A percentile compares a stretch with the other conserved stretches of the same genome.
Conservation (phyloP, 176 grass and related monocot genomes). For the Rhynchospora pubera region DNA sequence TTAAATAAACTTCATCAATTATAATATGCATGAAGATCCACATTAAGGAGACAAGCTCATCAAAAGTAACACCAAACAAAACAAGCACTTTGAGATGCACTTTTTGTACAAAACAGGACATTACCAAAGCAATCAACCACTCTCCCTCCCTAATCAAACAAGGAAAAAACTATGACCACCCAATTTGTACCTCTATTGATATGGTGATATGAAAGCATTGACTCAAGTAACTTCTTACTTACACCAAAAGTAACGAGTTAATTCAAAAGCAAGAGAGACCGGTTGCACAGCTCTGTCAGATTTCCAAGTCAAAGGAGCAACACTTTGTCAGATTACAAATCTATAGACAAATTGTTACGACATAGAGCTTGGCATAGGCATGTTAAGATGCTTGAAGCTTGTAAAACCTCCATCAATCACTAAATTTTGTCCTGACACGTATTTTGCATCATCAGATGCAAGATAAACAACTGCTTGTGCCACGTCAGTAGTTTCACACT, state of each 20-base stretch:
- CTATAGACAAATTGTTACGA: slow-evolving; percentile 10
- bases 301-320: slow-evolving; percentile 8
- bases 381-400: slow-evolving; percentile 65
- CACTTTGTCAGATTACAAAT: neutral
- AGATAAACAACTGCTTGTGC: slow-evolving; percentile 73
- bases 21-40: slow-evolving; percentile 21
- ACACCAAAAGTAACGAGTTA: neutral
- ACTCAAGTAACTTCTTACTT: neutral
- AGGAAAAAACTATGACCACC: slow-evolving; percentile 6
- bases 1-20: neutral
- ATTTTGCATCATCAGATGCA: slow-evolving; percentile 84
- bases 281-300: neutral
- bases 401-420: slow-evolving; percentile 91
- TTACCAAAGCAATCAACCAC: slow-evolving; percentile 12
- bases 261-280: no score
- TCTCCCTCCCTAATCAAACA: neutral
- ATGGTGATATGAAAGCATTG: neutral
- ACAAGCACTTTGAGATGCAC: slow-evolving; percentile 16
- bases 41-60: slow-evolving; percentile 24
- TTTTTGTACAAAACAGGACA: slow-evolving; percentile 20
- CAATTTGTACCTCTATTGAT: slow-evolving; percentile 2
- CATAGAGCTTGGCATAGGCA: slow-evolving; percentile 30
- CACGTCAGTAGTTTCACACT: slow-evolving; percentile 62
- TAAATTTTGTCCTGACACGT: slow-evolving; percentile 72
- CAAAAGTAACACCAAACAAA: slow-evolving; percentile 16